Conservation (phyloP, 2,329 filamentous ascomycete species). For the Thermothelomyces thermophilus region DNA sequence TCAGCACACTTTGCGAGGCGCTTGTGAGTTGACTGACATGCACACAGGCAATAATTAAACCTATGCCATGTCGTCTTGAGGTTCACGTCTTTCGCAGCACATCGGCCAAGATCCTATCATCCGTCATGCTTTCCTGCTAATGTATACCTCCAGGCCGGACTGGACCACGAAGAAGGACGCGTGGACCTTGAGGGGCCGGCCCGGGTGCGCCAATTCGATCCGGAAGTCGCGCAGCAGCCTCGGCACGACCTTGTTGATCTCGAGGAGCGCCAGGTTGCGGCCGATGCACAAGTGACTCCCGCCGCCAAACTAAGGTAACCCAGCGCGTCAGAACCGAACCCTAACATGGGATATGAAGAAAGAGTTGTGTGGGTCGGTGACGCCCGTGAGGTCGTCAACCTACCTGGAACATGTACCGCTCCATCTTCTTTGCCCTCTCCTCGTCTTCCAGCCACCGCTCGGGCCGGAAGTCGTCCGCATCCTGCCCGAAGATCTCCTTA, state of each 20-base stretch:
- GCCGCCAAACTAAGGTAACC: slow-evolving; percentile 41
- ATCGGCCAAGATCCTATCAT: no score
- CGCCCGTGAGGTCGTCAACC: no score
- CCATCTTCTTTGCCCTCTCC: slow-evolving; percentile 41
- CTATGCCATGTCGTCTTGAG: no score
- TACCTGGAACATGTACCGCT: slow-evolving; percentile 51
- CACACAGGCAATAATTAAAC: no score
- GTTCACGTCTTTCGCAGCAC: no score
- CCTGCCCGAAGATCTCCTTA: slow-evolving; percentile 41
- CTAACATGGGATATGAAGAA: not conserved
- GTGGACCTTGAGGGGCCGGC: slow-evolving; percentile 44
- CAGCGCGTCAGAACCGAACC: not conserved
- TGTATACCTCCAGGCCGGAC: slow-evolving; percentile 47
- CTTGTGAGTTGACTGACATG: no score
- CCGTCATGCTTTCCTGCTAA: slow-evolving; percentile 26
- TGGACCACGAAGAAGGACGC: slow-evolving; percentile 56
- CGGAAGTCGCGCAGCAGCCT: slow-evolving; percentile 48
- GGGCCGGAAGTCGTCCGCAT: slow-evolving; percentile 46
- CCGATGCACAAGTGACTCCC: slow-evolving; percentile 51
- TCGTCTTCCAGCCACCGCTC: slow-evolving; percentile 49
- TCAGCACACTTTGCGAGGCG: no score
- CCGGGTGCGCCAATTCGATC: slow-evolving; percentile 46
- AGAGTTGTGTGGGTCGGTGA: no score
- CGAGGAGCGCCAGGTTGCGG: slow-evolving; percentile 47
- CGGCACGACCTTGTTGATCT: slow-evolving; percentile 54